Evolutionary conservation across 805 yeast genomes (phyloP).

Genomic region (Torulaspora microellipsoides): DNA sequence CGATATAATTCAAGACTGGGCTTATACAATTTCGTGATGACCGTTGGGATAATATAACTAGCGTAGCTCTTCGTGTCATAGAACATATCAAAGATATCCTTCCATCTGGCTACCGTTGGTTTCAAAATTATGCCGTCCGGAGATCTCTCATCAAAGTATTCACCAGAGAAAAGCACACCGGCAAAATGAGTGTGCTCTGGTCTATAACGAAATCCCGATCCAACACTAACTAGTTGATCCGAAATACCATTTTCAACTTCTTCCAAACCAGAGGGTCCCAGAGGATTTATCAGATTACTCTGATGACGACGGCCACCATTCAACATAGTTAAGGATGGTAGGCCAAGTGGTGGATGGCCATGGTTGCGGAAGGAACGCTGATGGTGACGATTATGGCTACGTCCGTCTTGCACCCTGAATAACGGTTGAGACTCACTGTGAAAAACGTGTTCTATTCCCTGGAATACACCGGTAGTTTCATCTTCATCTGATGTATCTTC

Average conservation of each 20-base stretch:
- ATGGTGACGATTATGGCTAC: constrained; percentile 20
- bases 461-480: constrained; percentile 30
- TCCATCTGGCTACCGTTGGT: constrained; percentile 68
- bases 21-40: constrained; percentile 45
- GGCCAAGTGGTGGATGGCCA: constrained; percentile 20
- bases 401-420: constrained; percentile 27
- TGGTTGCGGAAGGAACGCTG: constrained; percentile 22
- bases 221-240: constrained; percentile 24
- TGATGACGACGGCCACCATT: constrained; percentile 28
- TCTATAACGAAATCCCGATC: constrained; percentile 26
- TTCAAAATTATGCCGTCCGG: constrained; percentile 31
- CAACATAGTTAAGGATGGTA: constrained; percentile 29
- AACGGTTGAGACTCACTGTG: constrained; percentile 26
- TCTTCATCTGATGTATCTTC: constrained; percentile 32
- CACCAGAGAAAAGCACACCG: constrained; percentile 31
- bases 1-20: constrained; percentile 42
- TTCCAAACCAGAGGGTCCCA: constrained; percentile 34
- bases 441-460: constrained; percentile 33
- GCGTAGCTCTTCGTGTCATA: constrained; percentile 40
- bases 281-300: constrained; percentile 31
- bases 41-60: constrained; percentile 37
- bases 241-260: constrained; percentile 32
- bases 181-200: constrained; percentile 27
- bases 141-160: constrained; percentile 30
- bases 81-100: constrained; percentile 49